phyloP scores from a whole-genome alignment of 768 basidiomycete species.

The Pholiota conissans region DNA sequence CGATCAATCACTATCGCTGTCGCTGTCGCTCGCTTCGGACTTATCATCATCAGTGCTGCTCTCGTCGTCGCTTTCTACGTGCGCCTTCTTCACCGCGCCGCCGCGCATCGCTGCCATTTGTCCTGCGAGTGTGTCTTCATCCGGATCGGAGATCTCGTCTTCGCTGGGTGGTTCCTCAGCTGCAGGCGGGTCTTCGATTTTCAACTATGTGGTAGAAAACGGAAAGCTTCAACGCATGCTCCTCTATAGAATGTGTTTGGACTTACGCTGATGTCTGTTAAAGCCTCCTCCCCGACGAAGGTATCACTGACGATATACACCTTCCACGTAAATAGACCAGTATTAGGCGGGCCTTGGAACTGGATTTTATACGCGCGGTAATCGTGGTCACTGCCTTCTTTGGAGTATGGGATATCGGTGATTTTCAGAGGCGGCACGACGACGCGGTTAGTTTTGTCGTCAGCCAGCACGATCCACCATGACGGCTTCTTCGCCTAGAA shows the following conservation, averaged over 20 bases:
- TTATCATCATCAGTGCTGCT: slow-evolving; percentile 47
- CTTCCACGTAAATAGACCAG: slow-evolving; percentile 88
- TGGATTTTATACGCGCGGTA: slow-evolving; percentile 87
- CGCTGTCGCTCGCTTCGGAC: slow-evolving; percentile 55
- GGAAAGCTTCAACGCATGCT: slow-evolving; percentile 7
- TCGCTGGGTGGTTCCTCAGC: slow-evolving; percentile 64
- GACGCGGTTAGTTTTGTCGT: slow-evolving; percentile 80
- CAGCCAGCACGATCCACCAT: slow-evolving; percentile 92
- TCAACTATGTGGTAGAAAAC: slow-evolving; percentile 53
- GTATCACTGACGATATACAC: slow-evolving; percentile 86
- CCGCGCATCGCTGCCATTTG: slow-evolving; percentile 98
- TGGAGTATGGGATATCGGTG: slow-evolving; percentile 72
- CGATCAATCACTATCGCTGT: slow-evolving; percentile 32
- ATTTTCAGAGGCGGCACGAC: slow-evolving; percentile 88
- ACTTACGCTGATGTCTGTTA: slow-evolving; percentile 71
- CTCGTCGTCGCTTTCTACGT: slow-evolving; percentile 54
- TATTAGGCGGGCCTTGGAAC: slow-evolving; percentile 89
- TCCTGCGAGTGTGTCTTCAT: slow-evolving; percentile 93
- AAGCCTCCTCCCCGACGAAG: slow-evolving; percentile 78
- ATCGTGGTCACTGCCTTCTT: slow-evolving; percentile 47
- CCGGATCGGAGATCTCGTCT: slow-evolving; percentile 97
- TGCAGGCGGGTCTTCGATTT: slow-evolving; percentile 73
- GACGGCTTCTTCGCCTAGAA: slow-evolving; percentile 80
- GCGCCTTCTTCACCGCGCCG: slow-evolving; percentile 72
- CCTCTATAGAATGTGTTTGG: not conserved